Evolutionary conservation across 2,329 filamentous ascomycete genomes (phyloP).

Genomic region (Scorias spongiosa): DNA sequence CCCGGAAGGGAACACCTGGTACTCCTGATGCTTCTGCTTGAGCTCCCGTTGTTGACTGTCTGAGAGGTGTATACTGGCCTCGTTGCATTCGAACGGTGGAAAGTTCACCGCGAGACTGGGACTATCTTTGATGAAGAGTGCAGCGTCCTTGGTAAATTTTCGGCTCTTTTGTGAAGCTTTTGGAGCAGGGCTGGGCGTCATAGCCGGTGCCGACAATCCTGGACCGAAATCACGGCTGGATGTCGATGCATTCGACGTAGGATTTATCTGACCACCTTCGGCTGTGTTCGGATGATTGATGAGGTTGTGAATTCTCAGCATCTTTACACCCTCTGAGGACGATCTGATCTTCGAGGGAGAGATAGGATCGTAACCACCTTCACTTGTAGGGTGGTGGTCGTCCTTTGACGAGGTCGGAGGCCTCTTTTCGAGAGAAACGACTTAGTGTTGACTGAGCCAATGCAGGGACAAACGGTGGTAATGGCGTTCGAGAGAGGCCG

Average conservation of each 20-base stretch:
- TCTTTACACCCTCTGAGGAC: background rate
- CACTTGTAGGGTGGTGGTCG: too few species aligned
- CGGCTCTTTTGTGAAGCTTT: conserved; percentile 21
- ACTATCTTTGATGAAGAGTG: conserved; percentile 45
- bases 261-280: too few species aligned
- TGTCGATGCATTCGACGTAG: background rate
- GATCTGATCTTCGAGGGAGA: too few species aligned
- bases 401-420: background rate
- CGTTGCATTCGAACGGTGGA: conserved; percentile 49
- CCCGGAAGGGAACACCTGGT: conserved; percentile 51
- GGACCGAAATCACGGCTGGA: background rate
- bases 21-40: conserved; percentile 43
- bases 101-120: conserved; percentile 57
- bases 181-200: conserved; percentile 1
- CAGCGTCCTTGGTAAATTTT: conserved; percentile 51
- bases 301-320: background rate
- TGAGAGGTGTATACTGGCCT: conserved; percentile 24
- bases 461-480: background rate
- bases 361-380: too few species aligned
- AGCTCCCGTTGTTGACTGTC: conserved; percentile 28
- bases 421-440: background rate
- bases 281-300: background rate
- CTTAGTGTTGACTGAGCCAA: background rate
- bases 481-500: too few species aligned
- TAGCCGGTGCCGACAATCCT: background rate